Evolutionary conservation across 495 filamentous ascomycete species (phyloP).

Genomic region (Friedmanniomyces simplex): DNA sequence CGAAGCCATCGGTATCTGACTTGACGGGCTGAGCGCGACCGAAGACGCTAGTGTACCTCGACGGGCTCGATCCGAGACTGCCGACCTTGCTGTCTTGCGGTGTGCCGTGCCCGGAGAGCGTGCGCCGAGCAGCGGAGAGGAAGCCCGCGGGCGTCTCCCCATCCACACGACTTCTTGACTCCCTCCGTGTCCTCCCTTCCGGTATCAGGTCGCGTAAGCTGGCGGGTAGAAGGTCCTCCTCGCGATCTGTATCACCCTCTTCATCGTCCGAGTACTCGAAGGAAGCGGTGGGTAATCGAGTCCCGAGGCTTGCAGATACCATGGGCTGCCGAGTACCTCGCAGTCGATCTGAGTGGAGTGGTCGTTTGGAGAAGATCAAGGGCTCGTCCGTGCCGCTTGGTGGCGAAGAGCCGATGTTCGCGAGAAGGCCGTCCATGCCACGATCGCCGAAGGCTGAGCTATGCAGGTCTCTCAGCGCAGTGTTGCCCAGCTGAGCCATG

Average conservation of each 20-base stretch:
- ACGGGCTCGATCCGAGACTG: conserved; percentile 71
- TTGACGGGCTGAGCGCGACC: conserved; percentile 41
- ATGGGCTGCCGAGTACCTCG: conserved; percentile 51
- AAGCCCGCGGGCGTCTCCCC: conserved; percentile 42
- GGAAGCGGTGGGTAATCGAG: conserved; percentile 38
- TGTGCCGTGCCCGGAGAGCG: conserved; percentile 51
- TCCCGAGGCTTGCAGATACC: conserved; percentile 73
- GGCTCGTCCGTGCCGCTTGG: conserved; percentile 52
- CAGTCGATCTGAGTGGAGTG: conserved; percentile 77
- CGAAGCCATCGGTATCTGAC: not conserved
- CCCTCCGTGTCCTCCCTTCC: conserved; percentile 73
- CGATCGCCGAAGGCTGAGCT: conserved; percentile 69
- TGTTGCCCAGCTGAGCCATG: conserved; percentile 43
- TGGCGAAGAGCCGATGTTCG: conserved; percentile 55
- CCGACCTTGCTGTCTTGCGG: conserved; percentile 56
- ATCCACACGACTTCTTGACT: conserved; percentile 56
- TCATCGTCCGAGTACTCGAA: conserved; percentile 77
- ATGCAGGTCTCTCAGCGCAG: conserved; percentile 69
- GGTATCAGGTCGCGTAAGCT: conserved; percentile 83
- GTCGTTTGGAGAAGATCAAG: conserved; percentile 48
- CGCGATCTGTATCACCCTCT: conserved; percentile 46
- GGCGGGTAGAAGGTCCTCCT: conserved; percentile 85
- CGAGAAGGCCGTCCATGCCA: conserved; percentile 34
- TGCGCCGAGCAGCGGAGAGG: conserved; percentile 38
- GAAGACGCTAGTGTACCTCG: conserved; percentile 78